Base-by-base conservation (phyloP, 306 rosid genomes). In the Acmispon strigosus region DNA sequence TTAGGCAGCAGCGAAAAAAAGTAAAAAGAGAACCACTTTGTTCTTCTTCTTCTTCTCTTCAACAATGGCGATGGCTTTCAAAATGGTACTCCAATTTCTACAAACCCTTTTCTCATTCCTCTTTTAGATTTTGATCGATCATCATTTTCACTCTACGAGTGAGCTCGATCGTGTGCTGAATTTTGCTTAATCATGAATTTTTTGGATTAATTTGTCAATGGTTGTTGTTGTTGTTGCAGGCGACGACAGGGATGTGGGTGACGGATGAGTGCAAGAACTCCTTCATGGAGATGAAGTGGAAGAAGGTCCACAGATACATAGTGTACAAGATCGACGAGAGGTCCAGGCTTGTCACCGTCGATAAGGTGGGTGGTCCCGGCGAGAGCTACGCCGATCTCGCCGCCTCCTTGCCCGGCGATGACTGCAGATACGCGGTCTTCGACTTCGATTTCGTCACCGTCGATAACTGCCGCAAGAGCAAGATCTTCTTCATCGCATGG, bases 41-140 rank as follows among this genome's bases (percentile, higher is more conserved):
- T n/a, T 27, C 5, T 27, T 2, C 5, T 27, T 27, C 3, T 4
- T 27, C 34, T 4, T 32, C 37, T 32, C 32, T 27, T 27, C 32
- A 84, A 81, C 89, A 78, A 93, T 94, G 99, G 99, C 99, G 66
- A 94, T 94, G 99, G 99, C 99, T 52, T 94, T 90, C 97, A 94
- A 94, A 84, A 94, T 94, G 99, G 99, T 94, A 85, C 24, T 60
- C 4, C 58, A 4, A 7, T 19, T 7, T 62, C 58, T 36, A 19
- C 16, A 2, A 6, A 4, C 22, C 10, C 11, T 8, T 14, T 6
- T 44, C 9, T n/a, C 3, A 54, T 19, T 24, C 57, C 1, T 65
- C 56, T 55, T 1, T 63, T 55, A 10, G 60, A 44, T 18, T 62
- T 29, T 5, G 24, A 39, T 16, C 41, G 16, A 27, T 27, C 24